Evolutionary conservation across 495 filamentous ascomycete species (phyloP).

Genomic region (Daldinia decipiens): DNA sequence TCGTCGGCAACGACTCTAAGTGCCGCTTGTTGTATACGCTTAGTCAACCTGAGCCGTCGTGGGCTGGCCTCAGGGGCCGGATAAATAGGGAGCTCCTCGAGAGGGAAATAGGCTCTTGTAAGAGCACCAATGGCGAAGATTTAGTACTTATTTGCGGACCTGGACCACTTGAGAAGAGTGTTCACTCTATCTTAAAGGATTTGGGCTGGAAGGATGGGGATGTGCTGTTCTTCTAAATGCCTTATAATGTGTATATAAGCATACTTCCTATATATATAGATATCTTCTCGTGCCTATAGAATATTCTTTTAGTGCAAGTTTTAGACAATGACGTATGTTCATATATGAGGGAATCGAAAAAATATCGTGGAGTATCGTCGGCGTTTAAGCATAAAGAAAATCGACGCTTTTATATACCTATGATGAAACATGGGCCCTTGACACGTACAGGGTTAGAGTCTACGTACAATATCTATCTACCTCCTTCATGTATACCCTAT

Average conservation of each 20-base stretch:
- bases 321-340: background rate
- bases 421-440: background rate
- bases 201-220: constrained; percentile 84
- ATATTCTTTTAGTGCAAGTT: too few relatives aligned
- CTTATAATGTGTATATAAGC: background rate
- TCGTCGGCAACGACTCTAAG: constrained; percentile 58
- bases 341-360: background rate
- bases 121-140: constrained; percentile 54
- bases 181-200: constrained; percentile 67
- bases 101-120: constrained; percentile 62
- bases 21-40: constrained; percentile 79
- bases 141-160: constrained; percentile 90
- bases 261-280: constrained; percentile 8
- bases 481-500: background rate
- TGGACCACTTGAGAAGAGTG: constrained; percentile 76
- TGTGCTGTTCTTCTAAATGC: constrained; percentile 79
- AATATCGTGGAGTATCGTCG: background rate
- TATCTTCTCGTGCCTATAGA: background rate
- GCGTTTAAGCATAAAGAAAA: background rate
- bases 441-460: background rate
- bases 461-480: background rate
- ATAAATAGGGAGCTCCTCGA: constrained; percentile 71
- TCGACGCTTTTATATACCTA: background rate
- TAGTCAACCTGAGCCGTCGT: constrained; percentile 68
- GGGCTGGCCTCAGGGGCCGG: constrained; percentile 77